Conservation (phyloP, 169 alveolate species). For the Plasmodium vinckei region DNA sequence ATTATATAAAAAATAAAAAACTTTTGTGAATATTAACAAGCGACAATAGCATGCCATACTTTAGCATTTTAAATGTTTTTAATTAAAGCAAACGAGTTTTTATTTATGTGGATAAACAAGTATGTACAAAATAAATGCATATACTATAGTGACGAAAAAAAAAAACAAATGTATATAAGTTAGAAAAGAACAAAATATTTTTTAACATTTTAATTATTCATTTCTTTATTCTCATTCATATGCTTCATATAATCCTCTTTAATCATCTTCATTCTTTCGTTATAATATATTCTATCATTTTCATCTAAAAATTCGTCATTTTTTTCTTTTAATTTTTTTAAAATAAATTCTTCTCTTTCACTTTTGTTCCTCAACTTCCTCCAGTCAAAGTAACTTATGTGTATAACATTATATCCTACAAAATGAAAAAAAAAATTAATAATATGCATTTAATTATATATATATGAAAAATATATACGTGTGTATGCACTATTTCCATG, state of each 20-base stretch:
- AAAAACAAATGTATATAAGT: background rate
- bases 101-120: background rate
- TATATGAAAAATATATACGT: background rate
- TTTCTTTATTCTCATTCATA: conserved; percentile 74
- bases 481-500: background rate
- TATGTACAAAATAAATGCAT: background rate
- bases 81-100: background rate
- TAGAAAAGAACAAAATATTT: background rate
- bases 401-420: conserved; percentile 84
- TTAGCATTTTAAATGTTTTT: background rate
- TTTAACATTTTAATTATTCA: conserved; percentile 9
- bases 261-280: conserved; percentile 86
- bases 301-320: conserved; percentile 94
- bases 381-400: conserved; percentile 90
- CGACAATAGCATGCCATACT: background rate
- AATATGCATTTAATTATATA: background rate
- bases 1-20: too few species aligned
- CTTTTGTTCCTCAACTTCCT: conserved; percentile 89
- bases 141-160: background rate
- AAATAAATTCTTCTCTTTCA: conserved; percentile 93
- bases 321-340: conserved; percentile 90
- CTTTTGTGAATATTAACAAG: background rate
- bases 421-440: background rate
- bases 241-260: conserved; percentile 77
- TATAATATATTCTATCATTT: conserved; percentile 91